Percentiles rank a stretch among this genome's conserved stretches.
These are phyloP conservation scores for Chaetomiaceae sp. DNA, from an alignment of 2,329 filamentous ascomycete species.

Conservation along the genomic window DNA sequence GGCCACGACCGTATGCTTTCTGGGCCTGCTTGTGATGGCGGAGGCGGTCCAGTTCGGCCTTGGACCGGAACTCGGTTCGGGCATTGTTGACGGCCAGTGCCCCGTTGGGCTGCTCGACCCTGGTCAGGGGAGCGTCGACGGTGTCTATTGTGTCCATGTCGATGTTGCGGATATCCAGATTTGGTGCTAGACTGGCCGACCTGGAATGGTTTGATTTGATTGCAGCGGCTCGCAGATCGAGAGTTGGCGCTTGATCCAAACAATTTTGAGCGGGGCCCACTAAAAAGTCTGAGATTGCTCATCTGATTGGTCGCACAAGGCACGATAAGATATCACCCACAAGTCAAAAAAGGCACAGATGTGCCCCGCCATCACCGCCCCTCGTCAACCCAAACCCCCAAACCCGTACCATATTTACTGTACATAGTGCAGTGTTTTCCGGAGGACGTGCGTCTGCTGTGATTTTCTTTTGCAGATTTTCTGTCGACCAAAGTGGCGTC, in stretches of 20 bases:
- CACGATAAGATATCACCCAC: slow-evolving; percentile 26
- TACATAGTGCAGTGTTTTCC: too few species aligned
- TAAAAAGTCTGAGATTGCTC: slow-evolving; percentile 23
- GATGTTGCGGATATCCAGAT: too few species aligned
- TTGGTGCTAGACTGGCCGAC: neutral
- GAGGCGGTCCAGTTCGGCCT: slow-evolving; percentile 46
- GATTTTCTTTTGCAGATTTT: neutral
- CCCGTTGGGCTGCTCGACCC: slow-evolving; percentile 45
- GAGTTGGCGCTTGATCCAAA: slow-evolving; percentile 6
- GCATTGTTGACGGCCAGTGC: slow-evolving; percentile 46
- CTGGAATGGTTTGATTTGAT: too few species aligned
- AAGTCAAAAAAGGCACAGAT: slow-evolving; percentile 22
- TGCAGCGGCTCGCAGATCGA: neutral
- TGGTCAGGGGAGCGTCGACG: slow-evolving; percentile 32
- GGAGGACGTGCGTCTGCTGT: neutral
- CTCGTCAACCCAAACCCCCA: slow-evolving; percentile 1
- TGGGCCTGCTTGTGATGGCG: slow-evolving; percentile 59
- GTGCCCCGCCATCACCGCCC: slow-evolving; percentile 24
- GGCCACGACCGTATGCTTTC: slow-evolving; percentile 78
- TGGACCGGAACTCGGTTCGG: slow-evolving; percentile 48
- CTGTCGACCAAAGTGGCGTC: slow-evolving; percentile 53
- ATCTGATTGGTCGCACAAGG: slow-evolving; percentile 16
- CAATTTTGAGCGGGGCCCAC: slow-evolving; percentile 27
- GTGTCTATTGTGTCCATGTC: slow-evolving; percentile 25
- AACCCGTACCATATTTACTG: neutral